Conservation (phyloP, 73 alveolate species). For the Diophrys sp. region DNA sequence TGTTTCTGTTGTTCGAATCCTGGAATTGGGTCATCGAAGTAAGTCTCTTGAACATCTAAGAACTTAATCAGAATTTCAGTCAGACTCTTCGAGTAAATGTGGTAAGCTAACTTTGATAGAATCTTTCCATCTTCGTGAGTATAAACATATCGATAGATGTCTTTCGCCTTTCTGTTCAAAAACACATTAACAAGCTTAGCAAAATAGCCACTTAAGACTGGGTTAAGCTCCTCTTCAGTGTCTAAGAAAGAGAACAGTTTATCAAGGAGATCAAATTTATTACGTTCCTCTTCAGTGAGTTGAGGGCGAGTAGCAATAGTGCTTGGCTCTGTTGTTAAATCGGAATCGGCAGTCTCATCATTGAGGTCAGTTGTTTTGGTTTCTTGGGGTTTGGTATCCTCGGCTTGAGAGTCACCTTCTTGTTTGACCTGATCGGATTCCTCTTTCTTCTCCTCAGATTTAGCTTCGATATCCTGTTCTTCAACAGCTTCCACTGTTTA, state of each 20-base stretch:
- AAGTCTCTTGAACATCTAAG: conserved; percentile 38
- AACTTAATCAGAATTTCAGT: conserved; percentile 37
- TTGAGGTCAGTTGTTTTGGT: too few species aligned
- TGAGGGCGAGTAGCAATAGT: neutral
- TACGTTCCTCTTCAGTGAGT: neutral
- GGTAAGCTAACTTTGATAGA: neutral
- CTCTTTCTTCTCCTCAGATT: neutral
- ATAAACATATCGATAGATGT: neutral
- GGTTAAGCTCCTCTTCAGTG: conserved; percentile 36
- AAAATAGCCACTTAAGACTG: conserved; percentile 56
- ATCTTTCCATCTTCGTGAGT: conserved; percentile 4
- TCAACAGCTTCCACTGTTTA: neutral
- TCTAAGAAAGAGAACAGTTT: conserved; percentile 32
- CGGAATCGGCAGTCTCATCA: neutral
- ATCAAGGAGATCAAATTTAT: conserved; percentile 23
- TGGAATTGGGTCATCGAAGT: conserved; percentile 8
- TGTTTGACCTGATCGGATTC: too few species aligned
- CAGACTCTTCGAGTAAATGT: conserved; percentile 32
- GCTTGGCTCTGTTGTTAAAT: neutral
- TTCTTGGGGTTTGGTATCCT: too few species aligned
- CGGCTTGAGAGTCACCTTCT: too few species aligned
- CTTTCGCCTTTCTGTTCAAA: conserved; percentile 32
- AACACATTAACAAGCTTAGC: conserved; percentile 36
- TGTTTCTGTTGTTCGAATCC: neutral
- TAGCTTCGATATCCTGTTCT: neutral